phyloP scores from a whole-genome alignment of 2,329 filamentous ascomycete species.

The Neonectria hederae region DNA sequence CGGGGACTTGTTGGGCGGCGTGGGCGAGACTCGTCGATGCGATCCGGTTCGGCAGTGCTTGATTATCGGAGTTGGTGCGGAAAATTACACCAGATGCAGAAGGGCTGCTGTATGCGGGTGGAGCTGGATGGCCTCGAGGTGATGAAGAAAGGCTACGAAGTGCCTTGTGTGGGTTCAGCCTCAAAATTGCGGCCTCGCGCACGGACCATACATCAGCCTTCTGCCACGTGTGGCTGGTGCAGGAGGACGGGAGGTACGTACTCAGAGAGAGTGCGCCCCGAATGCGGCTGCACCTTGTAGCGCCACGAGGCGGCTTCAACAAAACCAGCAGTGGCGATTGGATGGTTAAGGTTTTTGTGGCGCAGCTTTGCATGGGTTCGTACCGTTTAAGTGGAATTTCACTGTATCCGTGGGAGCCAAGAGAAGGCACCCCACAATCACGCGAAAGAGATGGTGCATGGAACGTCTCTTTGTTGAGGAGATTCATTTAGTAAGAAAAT shows the following conservation, averaged over 20 bases:
- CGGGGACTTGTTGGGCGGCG: background rate
- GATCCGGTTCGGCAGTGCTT: conserved; percentile 2
- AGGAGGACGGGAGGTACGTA: background rate
- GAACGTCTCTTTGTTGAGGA: background rate
- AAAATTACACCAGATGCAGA: conserved; percentile 18
- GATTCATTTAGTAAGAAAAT: background rate
- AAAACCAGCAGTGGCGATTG: conserved; percentile 26
- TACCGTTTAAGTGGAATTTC: conserved; percentile 21
- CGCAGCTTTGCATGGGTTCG: conserved; percentile 32
- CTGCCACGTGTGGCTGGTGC: conserved; percentile 20
- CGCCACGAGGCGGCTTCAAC: conserved; percentile 2
- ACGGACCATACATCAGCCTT: conserved; percentile 1
- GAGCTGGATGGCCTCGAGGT: conserved; percentile 20
- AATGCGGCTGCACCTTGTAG: conserved; percentile 10
- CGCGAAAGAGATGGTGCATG: background rate
- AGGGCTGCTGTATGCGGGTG: conserved; percentile 15
- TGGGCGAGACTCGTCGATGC: background rate
- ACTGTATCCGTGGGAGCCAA: conserved; percentile 15
- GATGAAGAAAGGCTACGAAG: conserved; percentile 16
- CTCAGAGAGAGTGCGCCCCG: background rate
- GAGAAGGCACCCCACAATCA: conserved; percentile 8
- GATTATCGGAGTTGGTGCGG: background rate
- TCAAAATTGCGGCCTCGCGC: background rate
- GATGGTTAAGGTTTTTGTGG: conserved; percentile 19
- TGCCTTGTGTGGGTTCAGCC: conserved; percentile 1